Evolutionary conservation across 2,329 filamentous ascomycete species (phyloP).

Genomic region (Neopestalotiopsis sp.): DNA sequence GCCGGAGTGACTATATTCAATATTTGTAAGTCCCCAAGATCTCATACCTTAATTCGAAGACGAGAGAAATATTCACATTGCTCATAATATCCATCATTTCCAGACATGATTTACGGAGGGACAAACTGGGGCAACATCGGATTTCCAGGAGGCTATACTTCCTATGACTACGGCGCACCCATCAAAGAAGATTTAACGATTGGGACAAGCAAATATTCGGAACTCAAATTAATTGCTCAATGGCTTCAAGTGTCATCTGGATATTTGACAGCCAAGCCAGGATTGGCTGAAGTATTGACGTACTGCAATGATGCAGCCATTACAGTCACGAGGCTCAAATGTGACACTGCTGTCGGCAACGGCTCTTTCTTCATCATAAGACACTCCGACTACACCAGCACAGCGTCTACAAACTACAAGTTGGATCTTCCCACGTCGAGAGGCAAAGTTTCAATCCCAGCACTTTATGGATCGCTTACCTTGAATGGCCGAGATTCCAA

Average conservation of each 20-base stretch:
- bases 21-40: constrained; percentile 37
- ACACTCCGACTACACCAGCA: constrained; percentile 19
- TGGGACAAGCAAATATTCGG: constrained; percentile 77
- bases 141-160: constrained; percentile 68
- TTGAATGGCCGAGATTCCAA: constrained; percentile 66
- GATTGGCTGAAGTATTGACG: constrained; percentile 36
- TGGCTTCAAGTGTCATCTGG: constrained; percentile 76
- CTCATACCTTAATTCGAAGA: no score
- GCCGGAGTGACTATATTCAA: constrained; percentile 72
- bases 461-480: constrained; percentile 26
- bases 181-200: constrained; percentile 75
- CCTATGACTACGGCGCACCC: constrained; percentile 60
- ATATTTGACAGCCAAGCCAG: constrained; percentile 67
- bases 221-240: constrained; percentile 77
- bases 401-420: constrained; percentile 29
- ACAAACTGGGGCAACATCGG: constrained; percentile 87
- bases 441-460: constrained; percentile 31
- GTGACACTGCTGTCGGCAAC: constrained; percentile 21
- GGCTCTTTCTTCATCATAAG: constrained; percentile 27
- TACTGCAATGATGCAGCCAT: constrained; percentile 57
- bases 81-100: neutral
- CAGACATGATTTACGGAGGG: constrained; percentile 68
- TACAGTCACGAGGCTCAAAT: constrained; percentile 39
- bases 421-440: neutral
- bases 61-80: no score